Conservation (phyloP, 192 early-diverging fungal species). For the Backusella liffmaniae region DNA sequence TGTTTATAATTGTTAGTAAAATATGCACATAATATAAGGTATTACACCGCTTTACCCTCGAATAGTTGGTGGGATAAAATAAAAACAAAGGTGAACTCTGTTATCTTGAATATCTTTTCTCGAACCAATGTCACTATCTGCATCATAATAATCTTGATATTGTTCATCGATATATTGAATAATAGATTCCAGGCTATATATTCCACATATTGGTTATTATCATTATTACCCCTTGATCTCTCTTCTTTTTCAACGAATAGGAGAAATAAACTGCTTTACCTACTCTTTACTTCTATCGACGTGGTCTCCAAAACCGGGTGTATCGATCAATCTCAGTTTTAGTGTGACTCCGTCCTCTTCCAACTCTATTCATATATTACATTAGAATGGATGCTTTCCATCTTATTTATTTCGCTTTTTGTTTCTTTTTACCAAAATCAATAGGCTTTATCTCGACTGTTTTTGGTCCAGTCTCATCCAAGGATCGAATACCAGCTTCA, state of each 20-base stretch:
- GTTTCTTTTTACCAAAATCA: conserved; percentile 60
- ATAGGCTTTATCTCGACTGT: conserved; percentile 87
- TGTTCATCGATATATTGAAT: conserved; percentile 97
- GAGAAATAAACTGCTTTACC: conserved; percentile 31
- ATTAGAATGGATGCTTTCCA: neutral
- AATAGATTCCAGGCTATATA: conserved; percentile 80
- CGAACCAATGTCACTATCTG: conserved; percentile 73
- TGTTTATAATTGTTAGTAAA: too few species aligned
- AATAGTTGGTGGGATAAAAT: conserved; percentile 96
- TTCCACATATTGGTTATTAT: conserved; percentile 20
- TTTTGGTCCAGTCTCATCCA: conserved; percentile 71
- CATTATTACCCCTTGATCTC: neutral
- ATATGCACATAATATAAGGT: neutral
- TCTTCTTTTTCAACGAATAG: conserved; percentile 43
- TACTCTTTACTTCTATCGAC: conserved; percentile 79
- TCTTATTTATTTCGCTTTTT: neutral
- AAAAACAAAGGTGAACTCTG: conserved; percentile 93
- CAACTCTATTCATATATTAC: conserved; percentile 59
- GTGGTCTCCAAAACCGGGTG: conserved; percentile 87
- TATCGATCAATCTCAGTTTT: conserved; percentile 89
- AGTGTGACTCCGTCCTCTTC: conserved; percentile 89
- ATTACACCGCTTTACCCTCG: conserved; percentile 59
- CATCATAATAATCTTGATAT: conserved; percentile 84
- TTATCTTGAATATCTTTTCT: conserved; percentile 82
- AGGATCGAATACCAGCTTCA: conserved; percentile 62